Evolutionary conservation across 768 basidiomycete species (phyloP).

Genomic region (Agaricus blazei): DNA sequence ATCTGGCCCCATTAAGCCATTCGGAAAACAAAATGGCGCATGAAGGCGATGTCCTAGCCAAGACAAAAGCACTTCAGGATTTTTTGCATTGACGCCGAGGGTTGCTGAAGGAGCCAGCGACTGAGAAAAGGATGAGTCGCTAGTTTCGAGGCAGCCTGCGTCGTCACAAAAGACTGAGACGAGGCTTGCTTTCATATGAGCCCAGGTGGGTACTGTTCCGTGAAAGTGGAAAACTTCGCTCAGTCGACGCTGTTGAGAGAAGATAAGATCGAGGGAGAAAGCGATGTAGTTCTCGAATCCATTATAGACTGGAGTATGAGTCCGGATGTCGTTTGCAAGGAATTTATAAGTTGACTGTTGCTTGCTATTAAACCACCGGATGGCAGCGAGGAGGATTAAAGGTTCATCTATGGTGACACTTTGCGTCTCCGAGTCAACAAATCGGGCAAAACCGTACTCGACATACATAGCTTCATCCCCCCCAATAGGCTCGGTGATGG

Average conservation of each 20-base stretch:
- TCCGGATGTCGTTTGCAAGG: slow-evolving; percentile 30
- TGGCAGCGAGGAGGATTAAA: slow-evolving; percentile 37
- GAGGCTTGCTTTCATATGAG: slow-evolving; percentile 29
- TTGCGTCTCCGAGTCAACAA: slow-evolving; percentile 32
- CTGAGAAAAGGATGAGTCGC: slow-evolving; percentile 21
- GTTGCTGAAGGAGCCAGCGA: slow-evolving; percentile 30
- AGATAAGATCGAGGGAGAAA: slow-evolving; percentile 34
- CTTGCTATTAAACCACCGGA: slow-evolving; percentile 34
- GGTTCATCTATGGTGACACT: slow-evolving; percentile 38
- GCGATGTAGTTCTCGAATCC: slow-evolving; percentile 42
- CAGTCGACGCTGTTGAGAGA: slow-evolving; percentile 23
- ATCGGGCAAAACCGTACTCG: slow-evolving; percentile 41
- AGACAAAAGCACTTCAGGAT: slow-evolving; percentile 22
- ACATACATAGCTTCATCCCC: slow-evolving; percentile 35
- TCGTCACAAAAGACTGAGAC: slow-evolving; percentile 26
- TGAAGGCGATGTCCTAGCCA: slow-evolving; percentile 30
- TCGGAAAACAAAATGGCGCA: slow-evolving; percentile 36
- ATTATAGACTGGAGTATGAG: slow-evolving; percentile 26
- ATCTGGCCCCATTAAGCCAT: slow-evolving; percentile 37
- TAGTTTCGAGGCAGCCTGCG: slow-evolving; percentile 21
- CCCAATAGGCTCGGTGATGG: slow-evolving; percentile 31
- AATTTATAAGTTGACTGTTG: slow-evolving; percentile 30
- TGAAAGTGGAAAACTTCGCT: slow-evolving; percentile 33
- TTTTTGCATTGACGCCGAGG: slow-evolving; percentile 33
- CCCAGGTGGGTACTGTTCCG: slow-evolving; percentile 28